Base-by-base conservation (phyloP, 1,139 yeast species). In the Debaryomyces coudertii region DNA sequence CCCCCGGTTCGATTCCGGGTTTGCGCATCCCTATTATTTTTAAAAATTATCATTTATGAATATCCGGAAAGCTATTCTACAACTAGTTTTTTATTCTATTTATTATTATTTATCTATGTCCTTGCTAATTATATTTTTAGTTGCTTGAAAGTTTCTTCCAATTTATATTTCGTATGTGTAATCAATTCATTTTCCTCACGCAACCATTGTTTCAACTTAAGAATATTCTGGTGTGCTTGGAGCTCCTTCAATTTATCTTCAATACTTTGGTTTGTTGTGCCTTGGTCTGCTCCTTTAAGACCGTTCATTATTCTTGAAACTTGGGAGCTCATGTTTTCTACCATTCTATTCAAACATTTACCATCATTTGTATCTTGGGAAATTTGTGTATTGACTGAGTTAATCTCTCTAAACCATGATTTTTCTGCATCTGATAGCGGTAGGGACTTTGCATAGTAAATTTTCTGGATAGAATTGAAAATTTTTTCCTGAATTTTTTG, bases 371-470 rank as follows among this genome's bases (percentile, higher is more conserved):
- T 42, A 15, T 48, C 54, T 14, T 47, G 39, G 9, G 48, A 46
- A 3, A 58, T 41, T 20, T 51, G 45, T 5, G 39, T 46, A 45
- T 53, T 61, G 25, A 68, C 53, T 0, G 53, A 29, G 46, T 73
- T 71, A 24, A 75, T 56, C 48, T 75, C 78, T 29, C 60, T 60
- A 42, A 69, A 64, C 77, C 78, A 75, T 4, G 47, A 44, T 39
- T 53, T 61, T 49, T 75, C 80, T 5, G 66, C 66, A 4, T 56
- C 53, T 0, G 77, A 69, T 16, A 73, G 53, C 3, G 77, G 77
- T 9, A 68, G 50, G 1, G 64, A 49, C 25, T 55, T 57, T 4
- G 51, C 43, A 9, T 57, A 54, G 34, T 57, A 61, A 9, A 58
- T 44, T 14, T 54, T 52, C 37, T 62, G 63, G 5, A 66, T 54